Evolutionary conservation across 1,284 basidiomycete species (phyloP).

Genomic region (Leucoagaricus sp.): DNA sequence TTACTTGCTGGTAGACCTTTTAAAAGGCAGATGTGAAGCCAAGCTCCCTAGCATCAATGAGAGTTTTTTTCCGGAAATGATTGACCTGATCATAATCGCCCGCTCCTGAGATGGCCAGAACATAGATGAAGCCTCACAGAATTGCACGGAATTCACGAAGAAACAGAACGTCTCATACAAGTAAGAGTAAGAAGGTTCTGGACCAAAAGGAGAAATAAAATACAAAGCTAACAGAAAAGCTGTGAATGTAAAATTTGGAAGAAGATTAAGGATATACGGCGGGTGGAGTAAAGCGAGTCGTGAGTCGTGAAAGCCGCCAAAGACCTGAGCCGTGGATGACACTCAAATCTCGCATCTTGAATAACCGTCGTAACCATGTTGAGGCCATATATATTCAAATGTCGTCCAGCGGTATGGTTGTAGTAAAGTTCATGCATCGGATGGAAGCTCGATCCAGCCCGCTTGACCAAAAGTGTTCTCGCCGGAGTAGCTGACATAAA

Average conservation of each 20-base stretch:
- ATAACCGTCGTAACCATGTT: constrained; percentile 8
- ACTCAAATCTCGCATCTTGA: constrained; percentile 14
- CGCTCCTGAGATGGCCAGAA: no score
- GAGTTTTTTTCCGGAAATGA: no score
- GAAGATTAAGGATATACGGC: constrained; percentile 15
- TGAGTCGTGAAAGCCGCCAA: constrained; percentile 10
- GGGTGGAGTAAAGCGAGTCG: constrained; percentile 2
- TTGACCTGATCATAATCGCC: no score
- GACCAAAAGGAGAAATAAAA: constrained; percentile 11
- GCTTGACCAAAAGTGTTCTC: constrained; percentile 90
- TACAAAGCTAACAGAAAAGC: constrained; percentile 13
- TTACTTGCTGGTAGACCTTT: no score
- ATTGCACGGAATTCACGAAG: neutral
- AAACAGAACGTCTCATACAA: constrained; percentile 9
- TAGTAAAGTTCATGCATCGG: constrained; percentile 40
- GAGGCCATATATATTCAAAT: constrained; percentile 5
- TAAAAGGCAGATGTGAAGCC: no score
- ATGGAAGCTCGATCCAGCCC: constrained; percentile 49
- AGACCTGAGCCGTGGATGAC: constrained; percentile 10
- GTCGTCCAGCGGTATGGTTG: constrained; percentile 5
- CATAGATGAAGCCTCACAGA: neutral
- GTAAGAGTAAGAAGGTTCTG: constrained; percentile 1
- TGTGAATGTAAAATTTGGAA: constrained; percentile 3
- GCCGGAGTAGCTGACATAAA: constrained; percentile 95
- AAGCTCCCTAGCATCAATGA: no score